These are phyloP conservation scores for Teunomyces barrocoloradensis DNA, from an alignment of 805 yeast species.

Conservation along the genomic window DNA sequence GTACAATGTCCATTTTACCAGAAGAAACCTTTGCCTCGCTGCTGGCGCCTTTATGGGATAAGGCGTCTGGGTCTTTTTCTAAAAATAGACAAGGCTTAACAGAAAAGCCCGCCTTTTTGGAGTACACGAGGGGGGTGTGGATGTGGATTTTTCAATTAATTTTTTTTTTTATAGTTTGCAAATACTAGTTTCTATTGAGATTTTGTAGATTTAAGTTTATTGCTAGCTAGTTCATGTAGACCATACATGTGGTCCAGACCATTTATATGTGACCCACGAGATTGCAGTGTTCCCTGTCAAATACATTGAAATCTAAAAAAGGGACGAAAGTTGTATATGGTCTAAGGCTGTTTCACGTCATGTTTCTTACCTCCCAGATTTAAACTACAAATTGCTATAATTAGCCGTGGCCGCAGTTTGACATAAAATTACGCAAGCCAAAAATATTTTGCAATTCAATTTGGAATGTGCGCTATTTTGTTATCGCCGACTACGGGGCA, in stretches of 20 bases:
- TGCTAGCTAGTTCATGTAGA: neutral
- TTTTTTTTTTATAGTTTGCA: neutral
- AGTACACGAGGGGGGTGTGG: neutral
- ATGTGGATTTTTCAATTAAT: neutral
- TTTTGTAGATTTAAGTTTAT: neutral
- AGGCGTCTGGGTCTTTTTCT: neutral
- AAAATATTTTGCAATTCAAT: neutral
- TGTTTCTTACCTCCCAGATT: neutral
- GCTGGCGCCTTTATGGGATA: constrained; percentile 72
- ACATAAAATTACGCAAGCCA: neutral
- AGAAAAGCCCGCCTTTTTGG: neutral
- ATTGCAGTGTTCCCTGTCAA: too few species aligned
- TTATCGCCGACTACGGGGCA: neutral
- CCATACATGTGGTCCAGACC: neutral
- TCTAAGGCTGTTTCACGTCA: neutral
- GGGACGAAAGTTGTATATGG: too few species aligned
- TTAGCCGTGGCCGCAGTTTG: neutral
- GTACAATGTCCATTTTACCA: constrained; percentile 86
- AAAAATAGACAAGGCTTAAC: constrained; percentile 1
- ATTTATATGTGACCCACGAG: too few species aligned
- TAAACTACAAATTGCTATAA: neutral
- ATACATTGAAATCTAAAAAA: too few species aligned
- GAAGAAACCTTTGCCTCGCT: constrained; percentile 86
- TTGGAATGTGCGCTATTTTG: neutral
- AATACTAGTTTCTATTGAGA: neutral